A percentile compares a stretch with the other conserved stretches of the same genome.
phyloP scores from a whole-genome alignment of 1,284 basidiomycete genomes.

The Apiotrichum laibachii region DNA sequence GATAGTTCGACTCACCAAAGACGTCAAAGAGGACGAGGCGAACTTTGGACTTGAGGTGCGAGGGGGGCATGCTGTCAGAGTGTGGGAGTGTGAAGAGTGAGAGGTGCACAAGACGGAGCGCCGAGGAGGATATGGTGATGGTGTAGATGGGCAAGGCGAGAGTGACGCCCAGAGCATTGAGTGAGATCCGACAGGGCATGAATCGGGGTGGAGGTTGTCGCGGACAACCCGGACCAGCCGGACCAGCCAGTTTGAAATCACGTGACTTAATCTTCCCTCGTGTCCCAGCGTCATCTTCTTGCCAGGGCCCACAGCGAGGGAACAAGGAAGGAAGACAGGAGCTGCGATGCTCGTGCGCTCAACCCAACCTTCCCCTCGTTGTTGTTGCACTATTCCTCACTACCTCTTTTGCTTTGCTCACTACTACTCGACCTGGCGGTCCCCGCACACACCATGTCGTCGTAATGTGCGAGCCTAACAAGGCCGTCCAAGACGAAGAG shows the following conservation, averaged over 20 bases:
- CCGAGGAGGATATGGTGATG: not conserved
- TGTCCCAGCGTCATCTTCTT: no score
- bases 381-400: constrained; percentile 4
- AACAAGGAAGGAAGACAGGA: no score
- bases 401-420: not conserved
- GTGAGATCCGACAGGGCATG: no score
- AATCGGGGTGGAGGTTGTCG: no score
- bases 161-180: no score
- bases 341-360: no score
- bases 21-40: constrained; percentile 51
- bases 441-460: not conserved
- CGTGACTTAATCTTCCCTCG: not conserved
- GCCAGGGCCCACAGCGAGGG: no score
- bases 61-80: not conserved
- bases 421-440: constrained; percentile 5
- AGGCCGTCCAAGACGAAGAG: constrained; percentile 46
- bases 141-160: not conserved
- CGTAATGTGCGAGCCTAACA: constrained; percentile 41
- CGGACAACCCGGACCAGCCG: no score
- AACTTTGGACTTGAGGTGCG: constrained; percentile 22
- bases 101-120: not conserved
- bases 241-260: not conserved
- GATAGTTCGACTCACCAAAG: constrained; percentile 34
- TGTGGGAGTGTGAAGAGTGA: not conserved
- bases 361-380: not conserved